Percentiles rank a stretch among this genome's conserved stretches.
These are phyloP conservation scores for Lactifluus subvellereus DNA, from an alignment of 768 basidiomycete species.

Conservation along the genomic window DNA sequence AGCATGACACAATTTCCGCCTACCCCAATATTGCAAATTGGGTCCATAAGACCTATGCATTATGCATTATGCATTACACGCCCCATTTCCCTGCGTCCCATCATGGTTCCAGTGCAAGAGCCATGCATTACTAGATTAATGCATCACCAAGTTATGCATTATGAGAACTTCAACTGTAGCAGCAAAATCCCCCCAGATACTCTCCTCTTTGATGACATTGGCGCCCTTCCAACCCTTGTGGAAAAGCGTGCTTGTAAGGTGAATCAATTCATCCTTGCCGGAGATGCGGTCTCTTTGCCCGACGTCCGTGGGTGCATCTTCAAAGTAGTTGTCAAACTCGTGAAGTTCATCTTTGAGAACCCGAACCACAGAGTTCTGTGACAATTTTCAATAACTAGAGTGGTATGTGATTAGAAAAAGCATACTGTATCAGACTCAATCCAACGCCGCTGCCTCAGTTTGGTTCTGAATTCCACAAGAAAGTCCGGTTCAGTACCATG, in stretches of 20 bases:
- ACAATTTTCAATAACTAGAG: neutral
- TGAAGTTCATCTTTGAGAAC: neutral
- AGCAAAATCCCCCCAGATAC: neutral
- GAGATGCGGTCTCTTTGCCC: neutral
- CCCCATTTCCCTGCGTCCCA: too few species aligned
- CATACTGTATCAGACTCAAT: neutral
- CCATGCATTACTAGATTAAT: too few species aligned
- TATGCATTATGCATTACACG: too few species aligned
- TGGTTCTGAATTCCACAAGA: neutral
- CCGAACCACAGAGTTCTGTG: neutral
- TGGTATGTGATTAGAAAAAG: neutral
- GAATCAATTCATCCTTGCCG: neutral
- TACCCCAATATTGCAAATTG: too few species aligned
- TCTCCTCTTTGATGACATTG: neutral
- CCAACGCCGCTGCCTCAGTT: neutral
- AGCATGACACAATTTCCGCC: too few species aligned
- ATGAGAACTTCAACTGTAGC: too few species aligned
- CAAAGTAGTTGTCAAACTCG: neutral
- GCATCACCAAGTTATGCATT: too few species aligned
- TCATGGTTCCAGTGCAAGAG: too few species aligned
- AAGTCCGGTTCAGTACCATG: neutral
- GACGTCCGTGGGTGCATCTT: neutral
- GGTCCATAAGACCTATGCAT: too few species aligned
- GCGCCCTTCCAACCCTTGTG: neutral
- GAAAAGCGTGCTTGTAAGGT: neutral